A percentile compares a stretch with the other conserved stretches of the same genome.
phyloP scores from a whole-genome alignment of 495 filamentous ascomycete species.

The Xylaria nigripes region DNA sequence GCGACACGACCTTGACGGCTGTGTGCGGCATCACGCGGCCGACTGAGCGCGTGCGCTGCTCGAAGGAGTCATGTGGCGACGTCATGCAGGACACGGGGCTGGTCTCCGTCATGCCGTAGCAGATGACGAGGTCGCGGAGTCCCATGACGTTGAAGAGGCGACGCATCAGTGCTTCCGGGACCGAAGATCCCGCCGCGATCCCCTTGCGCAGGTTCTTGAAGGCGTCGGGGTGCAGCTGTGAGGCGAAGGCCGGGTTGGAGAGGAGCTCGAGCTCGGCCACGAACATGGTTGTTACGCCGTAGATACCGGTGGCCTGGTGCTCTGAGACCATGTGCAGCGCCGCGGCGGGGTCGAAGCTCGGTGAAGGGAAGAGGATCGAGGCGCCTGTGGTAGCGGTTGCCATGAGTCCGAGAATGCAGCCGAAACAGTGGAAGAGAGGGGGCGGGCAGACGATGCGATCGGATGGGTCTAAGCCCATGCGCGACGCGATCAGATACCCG shows the following conservation, averaged over 20 bases:
- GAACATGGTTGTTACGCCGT: slow-evolving; percentile 97
- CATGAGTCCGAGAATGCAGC: slow-evolving; percentile 85
- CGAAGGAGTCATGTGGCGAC: slow-evolving; percentile 67
- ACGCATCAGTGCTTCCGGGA: slow-evolving; percentile 79
- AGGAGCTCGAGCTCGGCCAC: slow-evolving; percentile 75
- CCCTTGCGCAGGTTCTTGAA: slow-evolving; percentile 70
- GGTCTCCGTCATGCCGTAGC: slow-evolving; percentile 99
- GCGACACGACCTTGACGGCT: slow-evolving; percentile 70
- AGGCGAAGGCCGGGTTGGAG: slow-evolving; percentile 35
- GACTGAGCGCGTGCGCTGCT: slow-evolving; percentile 69
- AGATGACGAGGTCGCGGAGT: slow-evolving; percentile 79
- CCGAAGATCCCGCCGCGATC: slow-evolving; percentile 80
- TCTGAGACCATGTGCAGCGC: slow-evolving; percentile 63
- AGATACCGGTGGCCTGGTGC: slow-evolving; percentile 72
- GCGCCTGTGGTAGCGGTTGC: slow-evolving; percentile 84
- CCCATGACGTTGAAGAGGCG: slow-evolving; percentile 68
- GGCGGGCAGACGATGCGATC: slow-evolving; percentile 82
- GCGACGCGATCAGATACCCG: slow-evolving; percentile 67
- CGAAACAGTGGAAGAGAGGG: slow-evolving; percentile 91
- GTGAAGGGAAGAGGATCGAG: slow-evolving; percentile 74
- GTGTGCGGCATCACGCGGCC: slow-evolving; percentile 71
- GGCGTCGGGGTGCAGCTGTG: slow-evolving; percentile 33
- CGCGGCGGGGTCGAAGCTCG: slow-evolving; percentile 76
- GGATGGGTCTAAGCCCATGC: slow-evolving; percentile 65
- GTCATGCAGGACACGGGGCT: slow-evolving; percentile 91